A percentile compares a stretch with the other conserved stretches of the same genome.
Evolutionary conservation across 2,329 filamentous ascomycete genomes (phyloP).

Genomic region (Aureobasidium sp.): DNA sequence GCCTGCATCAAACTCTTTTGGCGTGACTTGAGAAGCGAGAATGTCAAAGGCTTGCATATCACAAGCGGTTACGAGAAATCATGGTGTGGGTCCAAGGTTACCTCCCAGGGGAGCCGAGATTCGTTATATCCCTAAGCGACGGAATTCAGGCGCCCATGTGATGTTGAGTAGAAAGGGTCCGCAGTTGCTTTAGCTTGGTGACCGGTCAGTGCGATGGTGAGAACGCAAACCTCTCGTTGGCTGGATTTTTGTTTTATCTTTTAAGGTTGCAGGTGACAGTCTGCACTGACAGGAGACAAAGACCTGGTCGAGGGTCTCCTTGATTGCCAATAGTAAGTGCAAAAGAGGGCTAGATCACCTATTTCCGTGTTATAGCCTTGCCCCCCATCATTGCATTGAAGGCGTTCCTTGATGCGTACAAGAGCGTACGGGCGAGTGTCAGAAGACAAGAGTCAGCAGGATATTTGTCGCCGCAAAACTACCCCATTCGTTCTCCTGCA

Average conservation of each 20-base stretch:
- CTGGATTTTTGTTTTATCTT: neutral
- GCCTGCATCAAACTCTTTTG: neutral
- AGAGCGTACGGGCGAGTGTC: neutral
- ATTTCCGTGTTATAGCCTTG: neutral
- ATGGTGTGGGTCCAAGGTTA: neutral
- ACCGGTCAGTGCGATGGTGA: neutral
- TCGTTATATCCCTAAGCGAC: neutral
- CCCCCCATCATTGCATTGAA: neutral
- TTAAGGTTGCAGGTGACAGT: slow-evolving; percentile 8
- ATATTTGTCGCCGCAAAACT: neutral
- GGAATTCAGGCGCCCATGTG: neutral
- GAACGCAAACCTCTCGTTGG: neutral
- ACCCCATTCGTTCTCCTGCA: neutral
- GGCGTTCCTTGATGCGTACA: neutral
- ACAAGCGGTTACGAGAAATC: neutral
- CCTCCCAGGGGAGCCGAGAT: neutral
- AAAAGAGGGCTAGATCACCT: neutral
- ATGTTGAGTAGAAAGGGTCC: neutral
- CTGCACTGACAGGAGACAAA: neutral
- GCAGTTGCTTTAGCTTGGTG: neutral
- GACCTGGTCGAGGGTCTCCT: neutral
- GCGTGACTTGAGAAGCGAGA: no score
- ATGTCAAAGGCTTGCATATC: neutral
- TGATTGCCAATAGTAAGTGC: neutral
- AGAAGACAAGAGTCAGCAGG: slow-evolving; percentile 5